Base-by-base conservation (phyloP, 768 basidiomycete species). In the Ramaria sp. region DNA sequence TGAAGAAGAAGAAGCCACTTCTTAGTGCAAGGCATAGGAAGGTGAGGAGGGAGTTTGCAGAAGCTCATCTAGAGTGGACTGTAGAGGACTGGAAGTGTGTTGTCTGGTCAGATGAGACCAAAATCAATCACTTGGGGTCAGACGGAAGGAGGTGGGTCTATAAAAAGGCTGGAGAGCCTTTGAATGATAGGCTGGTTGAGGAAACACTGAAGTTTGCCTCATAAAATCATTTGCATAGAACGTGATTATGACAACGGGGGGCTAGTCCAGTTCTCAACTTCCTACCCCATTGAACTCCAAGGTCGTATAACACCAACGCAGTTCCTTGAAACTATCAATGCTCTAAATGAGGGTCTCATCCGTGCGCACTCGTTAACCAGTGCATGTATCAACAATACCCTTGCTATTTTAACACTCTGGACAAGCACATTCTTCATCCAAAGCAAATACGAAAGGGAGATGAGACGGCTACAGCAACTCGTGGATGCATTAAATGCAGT, bases 241-340 rank as follows among this genome's bases (percentile, higher is more conserved):
- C 72, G 96, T 51, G 96, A 99, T 66, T 99, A 96, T 66, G 79
- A 73, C 13, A 83, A 83, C 0, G 96, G 95, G 2, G 95, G 98
- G 65, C 72, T 94, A 6, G 78, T 83, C 28, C 95, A 97, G 69
- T 96, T 99, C 66, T 77, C 88, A 32, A 78, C 90, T 0, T 80
- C 84, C 59, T 99, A 86, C 67, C 93, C 91, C 1, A 69, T 94
- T 39, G 96, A 99, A 67, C 73, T 99, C 5, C 94, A 97, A 61
- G 90, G 91, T 44, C 77, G 96, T 67, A 81, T 99, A 63, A 87
- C 88, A 9, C 90, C 94, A 22, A 88, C 86, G 3, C 83, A 91
- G 61, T 97, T 94, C 66, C 76, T 87, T 42, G 85, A 89, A 66
- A 87, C 90, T 27, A 84, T 98, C 65, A 93, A 94, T 62, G 76